A percentile compares a stretch with the other conserved stretches of the same genome.
Evolutionary conservation across 202 grass and related monocot genomes (phyloP).

Genomic region (Thinopyrum obtusiflorum): DNA sequence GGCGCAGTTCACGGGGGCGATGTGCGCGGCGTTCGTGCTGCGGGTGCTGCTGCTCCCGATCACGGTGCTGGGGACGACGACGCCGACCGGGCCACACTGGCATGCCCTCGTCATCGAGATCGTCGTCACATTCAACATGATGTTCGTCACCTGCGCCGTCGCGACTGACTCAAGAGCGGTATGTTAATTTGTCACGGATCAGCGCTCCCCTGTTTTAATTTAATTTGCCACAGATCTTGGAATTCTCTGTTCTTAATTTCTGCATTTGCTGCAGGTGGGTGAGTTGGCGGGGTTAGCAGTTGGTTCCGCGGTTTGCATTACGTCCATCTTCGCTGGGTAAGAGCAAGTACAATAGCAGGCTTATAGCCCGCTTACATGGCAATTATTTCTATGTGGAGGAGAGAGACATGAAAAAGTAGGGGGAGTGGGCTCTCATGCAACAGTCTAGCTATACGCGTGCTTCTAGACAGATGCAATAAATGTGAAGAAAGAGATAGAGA

Average conservation of each 20-base stretch:
- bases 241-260: background rate
- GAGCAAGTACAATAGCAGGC: no score
- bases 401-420: no score
- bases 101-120: constrained; percentile 84
- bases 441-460: no score
- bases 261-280: constrained; percentile 63
- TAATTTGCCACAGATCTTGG: background rate
- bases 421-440: no score
- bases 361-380: no score
- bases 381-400: no score
- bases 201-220: background rate
- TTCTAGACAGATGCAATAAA: no score
- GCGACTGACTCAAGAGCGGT: constrained; percentile 92
- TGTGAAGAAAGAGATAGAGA: no score
- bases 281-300: constrained; percentile 99
- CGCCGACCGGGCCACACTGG: constrained; percentile 63
- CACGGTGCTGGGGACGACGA: constrained; percentile 69
- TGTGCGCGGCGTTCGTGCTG: constrained; percentile 83
- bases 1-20: constrained; percentile 79
- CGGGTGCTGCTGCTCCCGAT: constrained; percentile 65
- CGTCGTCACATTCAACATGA: constrained; percentile 94
- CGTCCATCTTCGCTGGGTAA: constrained; percentile 98
- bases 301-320: constrained; percentile 98
- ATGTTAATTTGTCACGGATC: background rate
- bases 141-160: constrained; percentile 95